Conservation (phyloP, 2,329 filamentous ascomycete species). For the Alternaria brassicae region DNA sequence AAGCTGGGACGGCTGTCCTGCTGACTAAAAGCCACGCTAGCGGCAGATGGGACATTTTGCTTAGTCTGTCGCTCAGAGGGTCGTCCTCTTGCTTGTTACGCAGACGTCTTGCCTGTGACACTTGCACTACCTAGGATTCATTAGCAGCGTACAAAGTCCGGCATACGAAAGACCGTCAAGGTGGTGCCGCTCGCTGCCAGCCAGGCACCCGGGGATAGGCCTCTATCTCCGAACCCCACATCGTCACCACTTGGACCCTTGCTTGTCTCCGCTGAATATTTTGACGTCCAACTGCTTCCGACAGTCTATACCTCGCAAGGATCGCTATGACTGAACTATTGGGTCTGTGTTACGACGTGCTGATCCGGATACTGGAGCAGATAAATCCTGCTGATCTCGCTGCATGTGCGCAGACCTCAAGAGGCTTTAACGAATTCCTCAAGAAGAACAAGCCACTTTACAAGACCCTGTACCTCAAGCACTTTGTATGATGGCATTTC, state of each 20-base stretch:
- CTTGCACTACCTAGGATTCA: not conserved
- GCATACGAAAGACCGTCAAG: not conserved
- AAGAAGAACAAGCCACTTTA: slow-evolving; percentile 66
- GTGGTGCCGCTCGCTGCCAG: not conserved
- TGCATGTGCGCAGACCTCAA: slow-evolving; percentile 39
- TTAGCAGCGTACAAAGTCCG: not conserved
- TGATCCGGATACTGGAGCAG: slow-evolving; percentile 46
- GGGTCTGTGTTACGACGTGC: slow-evolving; percentile 47
- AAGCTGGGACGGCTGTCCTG: not conserved
- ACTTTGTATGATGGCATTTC: slow-evolving; percentile 56
- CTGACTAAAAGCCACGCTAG: slow-evolving; percentile 10
- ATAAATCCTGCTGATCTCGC: slow-evolving; percentile 43
- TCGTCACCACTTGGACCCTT: slow-evolving; percentile 4
- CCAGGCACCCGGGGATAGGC: not conserved
- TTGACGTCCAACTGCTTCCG: not conserved
- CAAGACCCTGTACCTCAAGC: slow-evolving; percentile 66
- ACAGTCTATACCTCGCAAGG: not conserved
- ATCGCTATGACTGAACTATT: slow-evolving; percentile 37
- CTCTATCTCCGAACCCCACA: slow-evolving; percentile 14
- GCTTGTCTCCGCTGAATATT: not conserved
- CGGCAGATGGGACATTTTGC: not conserved
- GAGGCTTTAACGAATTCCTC: slow-evolving; percentile 61
- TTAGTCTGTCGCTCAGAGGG: not conserved
- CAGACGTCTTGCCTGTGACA: not conserved
- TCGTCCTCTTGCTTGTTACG: not conserved